phyloP scores from a whole-genome alignment of 2,329 filamentous ascomycete genomes.

The Ophiosphaerella korrae region DNA sequence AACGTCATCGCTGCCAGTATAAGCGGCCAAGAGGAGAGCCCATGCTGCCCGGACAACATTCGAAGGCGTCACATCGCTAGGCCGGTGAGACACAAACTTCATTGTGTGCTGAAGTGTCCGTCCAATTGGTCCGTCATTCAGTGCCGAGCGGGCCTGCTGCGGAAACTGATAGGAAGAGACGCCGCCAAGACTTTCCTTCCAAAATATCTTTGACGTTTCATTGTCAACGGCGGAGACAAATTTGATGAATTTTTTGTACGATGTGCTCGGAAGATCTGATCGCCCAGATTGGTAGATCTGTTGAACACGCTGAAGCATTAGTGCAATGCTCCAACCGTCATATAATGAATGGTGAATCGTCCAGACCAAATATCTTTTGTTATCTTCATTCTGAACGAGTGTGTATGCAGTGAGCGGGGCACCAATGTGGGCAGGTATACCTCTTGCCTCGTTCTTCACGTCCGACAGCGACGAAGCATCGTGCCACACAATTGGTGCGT shows the following conservation, averaged over 20 bases:
- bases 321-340: slow-evolving; percentile 45
- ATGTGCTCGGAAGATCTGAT: slow-evolving; percentile 22
- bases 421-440: slow-evolving; percentile 28
- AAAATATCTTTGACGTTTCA: slow-evolving; percentile 36
- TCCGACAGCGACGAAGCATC: slow-evolving; percentile 23
- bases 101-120: slow-evolving; percentile 29
- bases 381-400: slow-evolving; percentile 21
- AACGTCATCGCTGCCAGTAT: slow-evolving; percentile 27
- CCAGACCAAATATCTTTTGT: slow-evolving; percentile 42
- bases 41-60: slow-evolving; percentile 29
- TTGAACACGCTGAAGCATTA: slow-evolving; percentile 39
- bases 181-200: slow-evolving; percentile 37
- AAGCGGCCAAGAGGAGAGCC: slow-evolving; percentile 28
- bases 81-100: slow-evolving; percentile 25
- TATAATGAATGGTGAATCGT: slow-evolving; percentile 50
- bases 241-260: slow-evolving; percentile 43
- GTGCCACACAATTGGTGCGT: slow-evolving; percentile 36
- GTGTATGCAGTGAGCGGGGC: slow-evolving; percentile 34
- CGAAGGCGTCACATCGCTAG: slow-evolving; percentile 37
- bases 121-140: slow-evolving; percentile 27
- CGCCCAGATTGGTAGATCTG: slow-evolving; percentile 23
- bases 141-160: slow-evolving; percentile 24
- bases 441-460: slow-evolving; percentile 17
- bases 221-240: slow-evolving; percentile 31
- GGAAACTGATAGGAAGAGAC: slow-evolving; percentile 41